A percentile compares a stretch with the other conserved stretches of the same genome.
Evolutionary conservation across 306 rosid genomes (phyloP).

Genomic region (Vicia sativa): DNA sequence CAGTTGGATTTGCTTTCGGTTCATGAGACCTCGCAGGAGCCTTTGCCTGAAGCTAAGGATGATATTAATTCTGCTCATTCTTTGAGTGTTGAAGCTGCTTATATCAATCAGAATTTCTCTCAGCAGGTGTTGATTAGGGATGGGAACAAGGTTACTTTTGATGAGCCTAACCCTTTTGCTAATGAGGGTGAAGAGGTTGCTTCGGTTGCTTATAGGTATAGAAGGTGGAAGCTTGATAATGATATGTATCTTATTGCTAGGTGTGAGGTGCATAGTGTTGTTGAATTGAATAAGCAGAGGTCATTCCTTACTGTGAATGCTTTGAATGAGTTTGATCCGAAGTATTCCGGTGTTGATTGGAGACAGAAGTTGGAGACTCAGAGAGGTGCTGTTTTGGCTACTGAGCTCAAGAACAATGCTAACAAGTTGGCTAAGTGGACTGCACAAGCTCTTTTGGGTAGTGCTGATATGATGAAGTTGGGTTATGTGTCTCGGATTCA

Average conservation of each 20-base stretch:
- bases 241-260: slow-evolving; percentile 85
- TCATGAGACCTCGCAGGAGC: slow-evolving; percentile 96
- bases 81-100: slow-evolving; percentile 81
- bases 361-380: slow-evolving; percentile 97
- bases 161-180: slow-evolving; percentile 90
- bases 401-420: slow-evolving; percentile 94
- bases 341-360: slow-evolving; percentile 93
- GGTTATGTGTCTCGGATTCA: slow-evolving; percentile 94
- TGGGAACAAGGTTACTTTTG: slow-evolving; percentile 77
- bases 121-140: slow-evolving; percentile 83
- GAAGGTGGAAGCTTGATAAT: slow-evolving; percentile 91
- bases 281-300: slow-evolving; percentile 80
- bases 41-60: slow-evolving; percentile 87
- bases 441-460: slow-evolving; percentile 78
- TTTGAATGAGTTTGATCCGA: slow-evolving; percentile 83
- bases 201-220: slow-evolving; percentile 77
- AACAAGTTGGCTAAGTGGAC: slow-evolving; percentile 97
- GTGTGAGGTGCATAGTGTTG: slow-evolving; percentile 94
- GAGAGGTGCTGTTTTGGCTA: slow-evolving; percentile 96
- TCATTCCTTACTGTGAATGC: slow-evolving; percentile 93
- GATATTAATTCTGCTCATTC: slow-evolving; percentile 90
- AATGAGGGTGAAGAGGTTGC: slow-evolving; percentile 94
- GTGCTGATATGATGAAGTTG: slow-evolving; percentile 94
- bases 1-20: slow-evolving; percentile 90
- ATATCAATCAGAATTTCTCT: slow-evolving; percentile 88